Conservation (phyloP, 202 grass and related monocot genomes). For the Saccharum hybrid region DNA sequence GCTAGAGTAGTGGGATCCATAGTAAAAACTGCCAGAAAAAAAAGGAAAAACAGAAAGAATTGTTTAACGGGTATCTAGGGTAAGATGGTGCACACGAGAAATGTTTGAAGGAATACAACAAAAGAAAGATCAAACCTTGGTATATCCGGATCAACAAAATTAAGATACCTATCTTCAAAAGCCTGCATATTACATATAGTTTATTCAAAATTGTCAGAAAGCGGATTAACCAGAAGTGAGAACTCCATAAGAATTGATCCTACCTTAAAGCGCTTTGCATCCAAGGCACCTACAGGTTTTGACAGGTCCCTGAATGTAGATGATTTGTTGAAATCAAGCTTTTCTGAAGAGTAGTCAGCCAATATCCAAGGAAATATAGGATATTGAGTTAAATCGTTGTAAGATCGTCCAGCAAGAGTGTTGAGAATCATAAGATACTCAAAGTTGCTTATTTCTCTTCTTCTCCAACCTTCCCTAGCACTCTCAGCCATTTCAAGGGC, state of each 20-base stretch:
- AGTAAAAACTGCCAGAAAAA: constrained; percentile 86
- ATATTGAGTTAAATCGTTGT: constrained; percentile 98
- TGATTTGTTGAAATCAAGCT: constrained; percentile 95
- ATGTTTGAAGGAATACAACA: constrained; percentile 26
- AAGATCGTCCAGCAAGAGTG: constrained; percentile 91
- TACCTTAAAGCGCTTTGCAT: constrained; percentile 93
- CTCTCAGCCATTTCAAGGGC: constrained; percentile 94
- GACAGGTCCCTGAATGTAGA: constrained; percentile 95
- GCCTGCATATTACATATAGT: constrained; percentile 59
- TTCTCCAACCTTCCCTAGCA: constrained; percentile 92
- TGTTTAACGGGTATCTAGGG: constrained; percentile 3
- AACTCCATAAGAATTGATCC: constrained; percentile 31
- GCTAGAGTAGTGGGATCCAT: constrained; percentile 99
- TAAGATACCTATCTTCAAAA: constrained; percentile 97
- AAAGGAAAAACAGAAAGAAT: constrained; percentile 26
- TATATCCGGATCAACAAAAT: constrained; percentile 98
- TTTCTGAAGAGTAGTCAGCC: constrained; percentile 93
- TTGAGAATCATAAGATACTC: constrained; percentile 98
- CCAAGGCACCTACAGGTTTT: constrained; percentile 93
- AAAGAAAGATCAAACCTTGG: constrained; percentile 67
- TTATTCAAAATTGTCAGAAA: constrained; percentile 43
- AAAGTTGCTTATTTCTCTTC: constrained; percentile 98
- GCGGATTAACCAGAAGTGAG: constrained; percentile 14
- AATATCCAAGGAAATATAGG: constrained; percentile 95
- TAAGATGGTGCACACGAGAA: constrained; percentile 3